Evolutionary conservation across 2,329 filamentous ascomycete species (phyloP).

Genomic region (Arthroderma uncinatum): DNA sequence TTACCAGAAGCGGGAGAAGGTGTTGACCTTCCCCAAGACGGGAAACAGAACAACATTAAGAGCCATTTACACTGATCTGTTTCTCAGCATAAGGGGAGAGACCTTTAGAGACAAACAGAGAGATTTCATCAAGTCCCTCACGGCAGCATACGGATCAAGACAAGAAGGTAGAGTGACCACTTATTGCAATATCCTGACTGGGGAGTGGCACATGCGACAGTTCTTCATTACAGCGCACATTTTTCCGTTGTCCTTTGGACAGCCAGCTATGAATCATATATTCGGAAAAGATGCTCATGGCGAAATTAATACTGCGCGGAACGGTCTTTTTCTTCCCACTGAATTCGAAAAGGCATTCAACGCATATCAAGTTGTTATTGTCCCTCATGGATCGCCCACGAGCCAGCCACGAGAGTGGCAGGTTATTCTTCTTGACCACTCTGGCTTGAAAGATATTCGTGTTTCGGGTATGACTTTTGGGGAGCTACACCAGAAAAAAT

Average conservation of each 20-base stretch:
- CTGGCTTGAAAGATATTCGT: neutral
- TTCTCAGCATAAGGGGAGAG: too few species aligned
- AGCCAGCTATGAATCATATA: slow-evolving; percentile 7
- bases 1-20: neutral
- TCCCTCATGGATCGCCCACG: neutral
- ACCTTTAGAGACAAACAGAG: too few species aligned
- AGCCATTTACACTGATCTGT: too few species aligned
- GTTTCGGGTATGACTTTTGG: neutral
- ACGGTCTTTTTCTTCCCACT: slow-evolving; percentile 6
- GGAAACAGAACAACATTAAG: too few species aligned
- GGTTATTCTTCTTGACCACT: neutral
- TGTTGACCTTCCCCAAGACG: neutral
- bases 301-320: slow-evolving; percentile 9
- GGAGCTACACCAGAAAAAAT: neutral
- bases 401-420: too few species aligned
- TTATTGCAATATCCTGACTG: neutral
- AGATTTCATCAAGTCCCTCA: too few species aligned
- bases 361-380: neutral
- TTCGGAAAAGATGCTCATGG: slow-evolving; percentile 7
- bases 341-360: neutral
- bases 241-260: slow-evolving; percentile 9
- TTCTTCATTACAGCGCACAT: slow-evolving; percentile 6
- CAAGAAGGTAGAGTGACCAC: neutral
- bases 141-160: neutral
- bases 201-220: neutral